phyloP scores from a whole-genome alignment of 2,329 filamentous ascomycete genomes.

The Tolypocladium inflatum region DNA sequence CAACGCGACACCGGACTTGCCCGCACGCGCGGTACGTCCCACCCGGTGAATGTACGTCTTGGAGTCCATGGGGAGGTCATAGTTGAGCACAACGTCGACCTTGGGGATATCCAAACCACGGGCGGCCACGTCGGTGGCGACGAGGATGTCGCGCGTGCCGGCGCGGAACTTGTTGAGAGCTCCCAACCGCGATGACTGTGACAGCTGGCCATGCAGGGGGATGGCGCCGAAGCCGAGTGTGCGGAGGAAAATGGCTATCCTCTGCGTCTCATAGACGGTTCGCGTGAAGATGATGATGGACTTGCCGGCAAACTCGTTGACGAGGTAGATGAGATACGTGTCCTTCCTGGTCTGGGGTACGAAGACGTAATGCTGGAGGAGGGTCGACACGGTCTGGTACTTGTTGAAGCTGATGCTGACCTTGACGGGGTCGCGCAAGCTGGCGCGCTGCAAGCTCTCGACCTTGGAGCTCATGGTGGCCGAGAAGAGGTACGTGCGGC shows the following conservation, averaged over 20 bases:
- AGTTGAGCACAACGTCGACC: constrained; percentile 84
- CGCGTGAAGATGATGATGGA: constrained; percentile 84
- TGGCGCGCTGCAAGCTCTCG: constrained; percentile 83
- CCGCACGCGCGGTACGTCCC: constrained; percentile 78
- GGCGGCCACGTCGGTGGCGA: constrained; percentile 89
- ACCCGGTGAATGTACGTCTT: constrained; percentile 91
- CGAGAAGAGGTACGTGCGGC: constrained; percentile 81
- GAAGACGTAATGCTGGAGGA: constrained; percentile 81
- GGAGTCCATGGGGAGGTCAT: constrained; percentile 71
- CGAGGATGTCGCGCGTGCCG: constrained; percentile 72
- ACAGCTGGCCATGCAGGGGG: constrained; percentile 85
- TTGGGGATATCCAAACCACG: constrained; percentile 86
- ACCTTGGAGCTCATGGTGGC: constrained; percentile 93
- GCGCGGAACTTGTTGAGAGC: constrained; percentile 85
- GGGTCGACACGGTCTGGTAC: constrained; percentile 84
- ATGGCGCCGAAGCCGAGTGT: constrained; percentile 83
- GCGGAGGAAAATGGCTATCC: constrained; percentile 73
- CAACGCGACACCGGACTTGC: constrained; percentile 73
- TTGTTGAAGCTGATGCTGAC: constrained; percentile 75
- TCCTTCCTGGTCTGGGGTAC: constrained; percentile 84
- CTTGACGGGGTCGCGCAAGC: constrained; percentile 71
- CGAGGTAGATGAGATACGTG: constrained; percentile 73
- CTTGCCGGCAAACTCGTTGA: constrained; percentile 82
- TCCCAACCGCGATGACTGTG: constrained; percentile 76
- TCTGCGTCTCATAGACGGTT: constrained; percentile 84